Base-by-base conservation (phyloP, 2,329 filamentous ascomycete genomes). In the Diaporthe citri region DNA sequence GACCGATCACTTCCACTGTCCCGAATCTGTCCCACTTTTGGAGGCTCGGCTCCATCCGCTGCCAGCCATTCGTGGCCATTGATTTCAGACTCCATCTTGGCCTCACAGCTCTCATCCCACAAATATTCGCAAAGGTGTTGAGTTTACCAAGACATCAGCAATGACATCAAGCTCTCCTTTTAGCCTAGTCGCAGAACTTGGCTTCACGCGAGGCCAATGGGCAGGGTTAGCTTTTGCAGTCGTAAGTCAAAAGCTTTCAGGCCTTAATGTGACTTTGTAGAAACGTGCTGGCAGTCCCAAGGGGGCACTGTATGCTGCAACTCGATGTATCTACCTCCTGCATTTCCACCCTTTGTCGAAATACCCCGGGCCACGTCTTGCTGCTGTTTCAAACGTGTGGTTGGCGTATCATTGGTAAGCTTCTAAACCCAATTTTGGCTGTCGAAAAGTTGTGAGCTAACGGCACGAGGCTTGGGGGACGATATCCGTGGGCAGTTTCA, bases 381-480 rank as follows among this genome's bases (percentile, higher is more conserved):
- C 51, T 22, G 71, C 71, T n/a, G 59, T 73, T 3, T 73, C 59
- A 13, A 67, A 67, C 7, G 4, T 59, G 4, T 73, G 71, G 60
- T 73, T 55, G 36, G 60, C 71, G 7, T 64, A 46, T 67, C 60
- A 73, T 13, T 73, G 71, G 60, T 73, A 28, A 51, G 71, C 22
- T 20, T 4, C 6, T 8, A 20, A 6, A 28, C 9, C 13, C 46
- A 17, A 13, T 7, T 6, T 20, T 4, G n/a, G 13, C 22, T n/a
- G 8, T 22, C 10, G 28, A 10, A 10, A 12, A 25, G 2, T 1
- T 1, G 15, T 36, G 20, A 36, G 8, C 71, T 73, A 17, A 67
- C 36, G 1, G 12, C 20, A 22, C 22, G 43, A 73, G 46, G 71
- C 60, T 67, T 15, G 22, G 17, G 25, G 71, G 71, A 20, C 22